Percentiles rank a stretch among this genome's conserved stretches.
These are phyloP conservation scores for Leccinum pachyderme DNA, from an alignment of 1,284 basidiomycete species.

Conservation along the genomic window DNA sequence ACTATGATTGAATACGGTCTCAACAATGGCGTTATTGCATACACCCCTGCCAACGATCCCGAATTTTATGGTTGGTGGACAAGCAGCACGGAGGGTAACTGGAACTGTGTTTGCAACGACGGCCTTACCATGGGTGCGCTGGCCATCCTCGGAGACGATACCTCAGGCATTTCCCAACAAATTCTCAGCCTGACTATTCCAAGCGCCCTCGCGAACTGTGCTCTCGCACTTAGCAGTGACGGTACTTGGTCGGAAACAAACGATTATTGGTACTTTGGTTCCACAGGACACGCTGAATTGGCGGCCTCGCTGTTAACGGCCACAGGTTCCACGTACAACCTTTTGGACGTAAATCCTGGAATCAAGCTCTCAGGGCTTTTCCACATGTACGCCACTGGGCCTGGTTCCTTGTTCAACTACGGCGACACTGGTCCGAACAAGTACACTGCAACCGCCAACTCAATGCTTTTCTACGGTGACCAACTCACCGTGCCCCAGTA, in stretches of 20 bases:
- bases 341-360: slow-evolving; percentile 69
- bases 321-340: slow-evolving; percentile 79
- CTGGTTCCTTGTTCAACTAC: slow-evolving; percentile 87
- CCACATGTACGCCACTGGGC: slow-evolving; percentile 89
- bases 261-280: slow-evolving; percentile 97
- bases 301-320: slow-evolving; percentile 80
- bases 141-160: slow-evolving; percentile 87
- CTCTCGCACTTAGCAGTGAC: slow-evolving; percentile 60
- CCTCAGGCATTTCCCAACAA: slow-evolving; percentile 65
- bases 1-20: slow-evolving; percentile 85
- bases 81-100: slow-evolving; percentile 72
- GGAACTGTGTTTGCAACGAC: slow-evolving; percentile 97
- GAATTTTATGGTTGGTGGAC: slow-evolving; percentile 60
- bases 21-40: slow-evolving; percentile 55
- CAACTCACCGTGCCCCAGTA: slow-evolving; percentile 71
- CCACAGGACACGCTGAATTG: slow-evolving; percentile 93
- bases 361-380: slow-evolving; percentile 78
- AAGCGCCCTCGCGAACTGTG: slow-evolving; percentile 84
- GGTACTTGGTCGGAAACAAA: slow-evolving; percentile 96
- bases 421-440: slow-evolving; percentile 98
- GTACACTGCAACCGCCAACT: slow-evolving; percentile 79
- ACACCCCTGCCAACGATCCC: slow-evolving; percentile 41
- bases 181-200: slow-evolving; percentile 69
- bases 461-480: slow-evolving; percentile 70
- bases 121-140: slow-evolving; percentile 89